Base-by-base conservation (phyloP, 345 rosid species). In the Salix exigua region DNA sequence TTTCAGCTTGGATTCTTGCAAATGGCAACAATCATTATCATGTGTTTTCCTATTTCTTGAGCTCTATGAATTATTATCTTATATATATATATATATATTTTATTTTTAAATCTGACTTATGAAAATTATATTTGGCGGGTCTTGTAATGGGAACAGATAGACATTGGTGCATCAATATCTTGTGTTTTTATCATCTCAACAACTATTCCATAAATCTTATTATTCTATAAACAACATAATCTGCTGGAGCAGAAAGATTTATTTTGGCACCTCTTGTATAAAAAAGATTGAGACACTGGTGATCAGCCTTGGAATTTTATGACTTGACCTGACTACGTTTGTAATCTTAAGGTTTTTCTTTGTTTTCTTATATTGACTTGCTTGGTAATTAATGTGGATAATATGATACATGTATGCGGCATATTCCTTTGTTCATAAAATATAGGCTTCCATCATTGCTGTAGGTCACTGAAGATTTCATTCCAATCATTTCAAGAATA, bases 391-490 rank as follows among this genome's bases (percentile, higher is more conserved):
- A 50, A 50, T 50, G 18, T 50, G 55, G 21, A 50, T 17, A 50
- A 17, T 5, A 50, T 16, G 19, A 50, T 50, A 50, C 55, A 5
- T 17, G 42, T 35, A 35, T 31, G 65, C 13, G 0, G 65, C 38
- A 33, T 55, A 7, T 72, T 68, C 53, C 77, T 4, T 19, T 61
- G 69, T 66, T 46, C 72, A 42, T 68, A 37, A 73, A 16, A 40
- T 60, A 51, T 75, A 11, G 68, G 68, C 40, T 13, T 78, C 74
- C 19, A 67, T 81, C 70, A 60, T 62, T 61, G 23, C 35, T 84
- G 79, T 69, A 95, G 99, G 88, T 93, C 67, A 73, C 86, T 72
- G 96, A 93, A 84, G 98, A 90, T 85, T 95, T 93, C 73, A 64
- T 90, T 31, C 99, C 99, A 26, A 91, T 95, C 55, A 35, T 89